A percentile compares a stretch with the other conserved stretches of the same genome.
Conservation (phyloP, 2,329 filamentous ascomycete genomes). For the Exophiala lecanii-corni region DNA sequence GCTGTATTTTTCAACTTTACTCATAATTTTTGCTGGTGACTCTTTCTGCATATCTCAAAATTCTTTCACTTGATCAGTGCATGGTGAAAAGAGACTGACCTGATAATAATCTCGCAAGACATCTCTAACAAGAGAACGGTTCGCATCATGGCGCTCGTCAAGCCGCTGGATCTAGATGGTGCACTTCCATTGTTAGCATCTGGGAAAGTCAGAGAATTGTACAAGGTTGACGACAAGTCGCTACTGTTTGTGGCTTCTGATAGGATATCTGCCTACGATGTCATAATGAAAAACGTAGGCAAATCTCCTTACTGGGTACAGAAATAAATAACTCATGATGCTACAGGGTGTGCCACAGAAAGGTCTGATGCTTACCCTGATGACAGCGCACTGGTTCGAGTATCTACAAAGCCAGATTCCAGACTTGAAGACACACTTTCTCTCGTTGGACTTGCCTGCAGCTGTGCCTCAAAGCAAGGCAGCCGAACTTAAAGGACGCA, state of each 20-base stretch:
- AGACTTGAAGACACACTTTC: constrained; percentile 58
- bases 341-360: constrained; percentile 64
- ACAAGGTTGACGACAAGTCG: constrained; percentile 62
- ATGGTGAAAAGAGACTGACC: too few species aligned
- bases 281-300: constrained; percentile 72
- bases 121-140: not conserved
- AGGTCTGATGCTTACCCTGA: constrained; percentile 61
- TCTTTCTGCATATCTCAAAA: too few species aligned
- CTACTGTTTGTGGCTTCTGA: constrained; percentile 83
- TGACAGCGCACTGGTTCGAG: constrained; percentile 65
- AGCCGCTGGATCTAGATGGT: constrained; percentile 38
- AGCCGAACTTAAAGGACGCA: constrained; percentile 48
- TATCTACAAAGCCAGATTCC: constrained; percentile 55
- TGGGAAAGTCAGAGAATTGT: constrained; percentile 79
- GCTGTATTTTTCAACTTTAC: not conserved
- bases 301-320: constrained; percentile 39
- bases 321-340: constrained; percentile 28
- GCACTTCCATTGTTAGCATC: constrained; percentile 50
- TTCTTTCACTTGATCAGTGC: constrained; percentile 5
- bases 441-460: constrained; percentile 54
- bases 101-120: too few species aligned
- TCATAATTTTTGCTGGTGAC: not conserved
- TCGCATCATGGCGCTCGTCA: constrained; percentile 23
- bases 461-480: constrained; percentile 35
- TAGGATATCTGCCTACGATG: constrained; percentile 93